Evolutionary conservation across 306 rosid species (phyloP), one percentile per base, ranked within the genome.

Genomic region (Vigna radiata): DNA sequence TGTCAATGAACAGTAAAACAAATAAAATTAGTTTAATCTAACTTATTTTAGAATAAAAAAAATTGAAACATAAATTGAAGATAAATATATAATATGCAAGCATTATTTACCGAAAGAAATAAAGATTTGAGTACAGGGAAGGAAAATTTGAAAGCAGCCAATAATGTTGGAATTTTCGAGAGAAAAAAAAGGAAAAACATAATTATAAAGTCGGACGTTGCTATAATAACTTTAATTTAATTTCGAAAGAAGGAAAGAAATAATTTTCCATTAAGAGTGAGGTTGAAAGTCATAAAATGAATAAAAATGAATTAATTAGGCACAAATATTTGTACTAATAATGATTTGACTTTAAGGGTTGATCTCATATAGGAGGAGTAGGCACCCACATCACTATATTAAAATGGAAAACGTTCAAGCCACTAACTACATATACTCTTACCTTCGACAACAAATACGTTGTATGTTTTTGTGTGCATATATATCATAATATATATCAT

Each of bases 321-420:
- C 13, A 25, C 4, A 25, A 58, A 16, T 13, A 8, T 73, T 72
- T 55, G 25, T 72, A 41, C 9, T 12, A 6, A 27, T 29, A 60
- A 14, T 36, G 10, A 14, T 21, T 70, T 12, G 63, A 70, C 49
- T 70, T 63, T 33, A 19, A 12, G 23, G 48, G 15, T 48, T 18
- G 63, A 63, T 62, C 31, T 29, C 4, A 33, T 54, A 11, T 54
- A 6, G 60, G 19, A 44, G 79, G 46, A 73, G 80, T 73, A 56
- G 80, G 56, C 76, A 46, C 10, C 36, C 11, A 41, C 13, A 41
- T 41, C 55, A 73, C 72, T 74, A 75, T 25, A 75, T 48, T 37
- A 39, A 25, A 75, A 33, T 29, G 80, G 70, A 59, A 75, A 49
- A 81, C 81, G 77, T 81, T 81, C n/a, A 60, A 46, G 67, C 67